Evolutionary conservation across 495 filamentous ascomycete genomes (phyloP), one percentile per base, ranked within the genome.

Genomic region (Pyronema domesticum): DNA sequence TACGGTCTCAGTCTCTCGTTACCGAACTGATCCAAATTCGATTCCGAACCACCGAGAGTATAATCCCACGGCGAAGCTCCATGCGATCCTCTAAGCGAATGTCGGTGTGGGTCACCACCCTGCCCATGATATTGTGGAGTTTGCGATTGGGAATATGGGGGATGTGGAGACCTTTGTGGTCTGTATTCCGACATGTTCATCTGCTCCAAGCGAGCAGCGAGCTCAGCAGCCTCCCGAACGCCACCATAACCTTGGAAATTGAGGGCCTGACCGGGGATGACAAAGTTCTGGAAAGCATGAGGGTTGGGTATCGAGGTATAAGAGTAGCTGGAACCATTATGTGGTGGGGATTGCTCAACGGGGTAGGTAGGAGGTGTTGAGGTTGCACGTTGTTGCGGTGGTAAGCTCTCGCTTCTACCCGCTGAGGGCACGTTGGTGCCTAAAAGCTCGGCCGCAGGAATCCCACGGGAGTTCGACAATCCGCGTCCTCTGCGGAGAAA

Each of bases 191-290:
- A 46, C 11, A 49, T 36, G n/a, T 65, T 46, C 46, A 65, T 37
- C 42, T 65, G 63, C 17, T 53, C 48, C 43, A 65, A 52, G 9
- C 62, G 62, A 23, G 40, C 35, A 19, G 63, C 63, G 37, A 67
- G 55, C 33, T 67, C 51, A 40, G 63, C 62, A 36, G 68, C 69
- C 37, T 69, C 66, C 42, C 69, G 69, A 47, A 67, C 65, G 14
- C 68, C 68, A 52, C 66, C 5, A 30, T 30, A 30, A 30, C 23
- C 5, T 30, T 30, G 23, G 23, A 2, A 30, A 30, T 30, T 30
- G 23, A 5, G 23, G 23, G 23, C 5, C 23, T 30, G 23, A 2
- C 23, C 23, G 23, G 23, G 23, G 23, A 30, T 30, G 23, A 30
- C 5, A 30, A 30, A 30, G 23, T 5, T 30, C 23, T 30, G 23